Base-by-base conservation (phyloP, 2,329 filamentous ascomycete species). In the Fusarium caatingaense region DNA sequence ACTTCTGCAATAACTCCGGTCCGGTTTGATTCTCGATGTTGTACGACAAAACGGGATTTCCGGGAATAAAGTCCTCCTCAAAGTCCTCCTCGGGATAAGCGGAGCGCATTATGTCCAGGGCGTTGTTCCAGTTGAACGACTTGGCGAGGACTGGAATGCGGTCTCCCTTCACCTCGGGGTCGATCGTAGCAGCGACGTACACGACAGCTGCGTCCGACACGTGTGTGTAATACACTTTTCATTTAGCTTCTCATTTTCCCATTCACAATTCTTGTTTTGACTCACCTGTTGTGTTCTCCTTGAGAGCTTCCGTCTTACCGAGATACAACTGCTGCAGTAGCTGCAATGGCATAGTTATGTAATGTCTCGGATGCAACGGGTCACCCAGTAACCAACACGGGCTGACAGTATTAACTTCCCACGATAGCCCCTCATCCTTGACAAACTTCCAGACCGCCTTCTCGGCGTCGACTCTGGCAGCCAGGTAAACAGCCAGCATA, bases 391-490 rank as follows among this genome's bases (percentile, higher is more conserved):
- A 48, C 37, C 58, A 51, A 15, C 71, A 74, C 7, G 71, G 69
- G 15, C 46, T 66, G 8, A 74, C 69, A 1, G 57, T 30, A 34
- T 74, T 74, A 15, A 74, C 49, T n/a, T 55, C 67, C 69, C 69
- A 74, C 0, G 69, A 21, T 2, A 69, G 13, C 0, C 67, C 66
- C 27, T 74, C 51, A 1, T 74, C 72, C 5, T 51, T 30, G 1
- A 41, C 67, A 15, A 66, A 74, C 11, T 72, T 72, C 72, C 69
- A 74, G 5, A 74, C 46, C 2, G 72, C 72, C 23, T 67, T 72
- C n/a, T 74, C 72, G 0, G 66, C 56, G 4, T 74, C 72, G 1
- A 57, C 46, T 16, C 71, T 72, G 1, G 57, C 42, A 6, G 51
- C 69, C 4, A 66, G 40, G 11, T 69, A 69, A 0, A 68, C 59